These are phyloP conservation scores for Phyllosticta paracitricarpa DNA, from an alignment of 2,329 filamentous ascomycete species.

Conservation along the genomic window DNA sequence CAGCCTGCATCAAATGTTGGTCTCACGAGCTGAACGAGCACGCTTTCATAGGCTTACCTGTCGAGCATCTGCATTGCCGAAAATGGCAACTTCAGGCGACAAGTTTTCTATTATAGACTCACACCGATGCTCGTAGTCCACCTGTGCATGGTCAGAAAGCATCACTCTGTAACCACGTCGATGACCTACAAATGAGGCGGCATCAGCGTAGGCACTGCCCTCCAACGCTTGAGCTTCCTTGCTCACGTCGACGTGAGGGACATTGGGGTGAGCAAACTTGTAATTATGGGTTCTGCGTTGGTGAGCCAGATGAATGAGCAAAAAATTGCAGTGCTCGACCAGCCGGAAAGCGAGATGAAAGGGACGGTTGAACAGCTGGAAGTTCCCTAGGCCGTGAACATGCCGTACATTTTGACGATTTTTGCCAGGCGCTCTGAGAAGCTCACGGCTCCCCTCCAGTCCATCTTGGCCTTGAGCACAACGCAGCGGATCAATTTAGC, in stretches of 20 bases:
- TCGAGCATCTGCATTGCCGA: background rate
- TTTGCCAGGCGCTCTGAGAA: constrained; percentile 36
- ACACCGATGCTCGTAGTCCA: constrained; percentile 23
- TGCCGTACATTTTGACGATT: constrained; percentile 38
- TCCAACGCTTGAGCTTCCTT: constrained; percentile 57
- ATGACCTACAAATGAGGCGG: constrained; percentile 45
- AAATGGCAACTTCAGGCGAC: background rate
- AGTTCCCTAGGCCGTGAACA: background rate
- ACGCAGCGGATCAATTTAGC: background rate
- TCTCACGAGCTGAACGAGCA: constrained; percentile 4
- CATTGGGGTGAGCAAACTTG: constrained; percentile 34
- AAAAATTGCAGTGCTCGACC: background rate
- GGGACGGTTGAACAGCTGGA: background rate
- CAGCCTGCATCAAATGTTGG: background rate
- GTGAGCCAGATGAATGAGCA: constrained; percentile 2
- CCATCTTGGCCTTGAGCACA: background rate
- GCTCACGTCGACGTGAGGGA: constrained; percentile 39
- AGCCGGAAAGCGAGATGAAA: background rate
- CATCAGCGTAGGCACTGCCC: constrained; percentile 50
- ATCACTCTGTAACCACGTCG: background rate
- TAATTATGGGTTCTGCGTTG: constrained; percentile 38
- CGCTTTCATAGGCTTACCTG: constrained; percentile 1
- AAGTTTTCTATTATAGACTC: constrained; percentile 4
- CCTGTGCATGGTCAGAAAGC: constrained; percentile 21
- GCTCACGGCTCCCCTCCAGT: constrained; percentile 31